Evolutionary conservation across 2,329 filamentous ascomycete genomes (phyloP), one percentile per base, ranked within the genome.

Genomic region (Aspergillus sp.): DNA sequence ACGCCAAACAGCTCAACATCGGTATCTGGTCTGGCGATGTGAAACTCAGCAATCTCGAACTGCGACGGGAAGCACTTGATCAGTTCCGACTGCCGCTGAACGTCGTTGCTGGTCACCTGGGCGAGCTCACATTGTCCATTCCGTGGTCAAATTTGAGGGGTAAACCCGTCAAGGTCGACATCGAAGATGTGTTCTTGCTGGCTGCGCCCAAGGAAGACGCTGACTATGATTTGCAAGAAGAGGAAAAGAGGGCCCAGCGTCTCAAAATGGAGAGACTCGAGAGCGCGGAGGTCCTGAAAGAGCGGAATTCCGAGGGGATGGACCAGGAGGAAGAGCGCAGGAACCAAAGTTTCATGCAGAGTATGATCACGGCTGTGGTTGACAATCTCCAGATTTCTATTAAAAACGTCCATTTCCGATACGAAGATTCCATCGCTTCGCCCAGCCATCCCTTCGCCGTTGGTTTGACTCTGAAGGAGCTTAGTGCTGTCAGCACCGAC

Each of bases 1-100:
- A 99, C 63, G 86, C 91, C 34, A 82, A 86, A 53, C 91, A 98
- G 68, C 74, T 99, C 45, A 98, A 98, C 58, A 88, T 98, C 43
- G 91, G 93, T 43, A 98, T 98, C 53, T 98, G 89, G 91, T 93
- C 85, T 14, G 91, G 93, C 50, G 91, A 99, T 67, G 91, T 98
- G 52, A 94, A 93, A 66, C 73, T 99, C 28, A 80, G 80, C 39
- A 80, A 98, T 52, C 79, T 99, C 37, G 84, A 98, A 66, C 74
- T 99, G 29, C 85, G 88, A 35, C 78, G 84, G 37, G 91, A 98
- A 69, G 91, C 91, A 12, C 80, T 99, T 45, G 91, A 99, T 57
- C 93, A 98, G 68, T 76, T 99, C 45, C 93, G 85, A 59, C 75
- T 99, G 4, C 91, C 91, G 32, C 80, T 99, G 51, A 98, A 99